Evolutionary conservation across 352 stramenopile species (phyloP).

Genomic region (Saprolegnia diclina): DNA sequence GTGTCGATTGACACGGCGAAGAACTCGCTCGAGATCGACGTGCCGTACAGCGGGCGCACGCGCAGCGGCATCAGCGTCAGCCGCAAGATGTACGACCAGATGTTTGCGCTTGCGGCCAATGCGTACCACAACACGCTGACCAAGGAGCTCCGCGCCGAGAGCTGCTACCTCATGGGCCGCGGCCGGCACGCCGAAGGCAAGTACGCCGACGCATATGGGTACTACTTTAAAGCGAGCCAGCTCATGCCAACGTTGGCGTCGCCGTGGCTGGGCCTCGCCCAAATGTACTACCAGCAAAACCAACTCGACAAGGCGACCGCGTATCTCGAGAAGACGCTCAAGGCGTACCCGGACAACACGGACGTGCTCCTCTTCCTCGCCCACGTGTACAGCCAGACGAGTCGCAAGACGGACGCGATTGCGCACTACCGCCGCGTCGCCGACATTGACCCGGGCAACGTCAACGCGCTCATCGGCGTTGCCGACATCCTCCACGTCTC

Average conservation of each 20-base stretch:
- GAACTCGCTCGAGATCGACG: slow-evolving; percentile 54
- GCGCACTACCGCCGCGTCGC: slow-evolving; percentile 74
- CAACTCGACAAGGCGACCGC: slow-evolving; percentile 74
- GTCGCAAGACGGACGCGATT: slow-evolving; percentile 76
- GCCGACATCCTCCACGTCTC: slow-evolving; percentile 74
- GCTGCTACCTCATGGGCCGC: slow-evolving; percentile 93
- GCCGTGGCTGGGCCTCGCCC: slow-evolving; percentile 78
- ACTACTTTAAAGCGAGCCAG: slow-evolving; percentile 92
- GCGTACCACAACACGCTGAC: slow-evolving; percentile 87
- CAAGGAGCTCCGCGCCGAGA: slow-evolving; percentile 91
- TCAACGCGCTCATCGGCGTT: slow-evolving; percentile 76
- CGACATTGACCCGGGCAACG: slow-evolving; percentile 78
- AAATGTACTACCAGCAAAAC: slow-evolving; percentile 88
- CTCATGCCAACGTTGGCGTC: slow-evolving; percentile 84
- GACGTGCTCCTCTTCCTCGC: slow-evolving; percentile 77
- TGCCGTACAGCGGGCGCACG: slow-evolving; percentile 74
- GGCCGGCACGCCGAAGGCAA: slow-evolving; percentile 92
- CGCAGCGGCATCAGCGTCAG: slow-evolving; percentile 51
- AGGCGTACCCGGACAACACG: slow-evolving; percentile 82
- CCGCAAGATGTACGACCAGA: slow-evolving; percentile 88
- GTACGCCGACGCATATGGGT: slow-evolving; percentile 94
- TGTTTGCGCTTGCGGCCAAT: slow-evolving; percentile 83
- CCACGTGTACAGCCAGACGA: slow-evolving; percentile 75
- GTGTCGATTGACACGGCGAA: slow-evolving; percentile 59
- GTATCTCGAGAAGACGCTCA: slow-evolving; percentile 86